Evolutionary conservation across 1,284 basidiomycete genomes (phyloP).

Genomic region (Taiwanofungus camphoratus): DNA sequence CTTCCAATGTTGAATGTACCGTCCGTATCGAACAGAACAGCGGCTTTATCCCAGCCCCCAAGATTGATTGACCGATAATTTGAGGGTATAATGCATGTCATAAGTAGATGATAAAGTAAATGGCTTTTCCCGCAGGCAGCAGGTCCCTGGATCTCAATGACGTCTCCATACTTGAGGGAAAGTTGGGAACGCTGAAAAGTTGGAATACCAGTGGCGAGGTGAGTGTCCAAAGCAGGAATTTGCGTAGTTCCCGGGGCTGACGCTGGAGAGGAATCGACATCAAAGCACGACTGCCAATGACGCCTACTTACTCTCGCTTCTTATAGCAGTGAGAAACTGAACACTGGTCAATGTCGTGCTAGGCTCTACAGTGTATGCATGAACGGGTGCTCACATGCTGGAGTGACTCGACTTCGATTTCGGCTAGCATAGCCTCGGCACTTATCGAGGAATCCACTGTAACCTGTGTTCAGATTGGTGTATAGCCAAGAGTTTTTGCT

Average conservation of each 20-base stretch:
- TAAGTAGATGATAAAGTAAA: conserved; percentile 58
- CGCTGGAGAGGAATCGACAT: conserved; percentile 11
- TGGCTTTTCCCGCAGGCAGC: conserved; percentile 71
- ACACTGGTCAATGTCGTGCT: not conserved
- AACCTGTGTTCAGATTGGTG: too few relatives aligned
- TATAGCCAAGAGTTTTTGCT: too few relatives aligned
- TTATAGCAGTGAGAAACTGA: conserved; percentile 34
- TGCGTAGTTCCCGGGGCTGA: conserved; percentile 25
- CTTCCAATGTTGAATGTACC: conserved; percentile 52
- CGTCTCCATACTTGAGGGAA: conserved; percentile 47
- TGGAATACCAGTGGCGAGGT: conserved; percentile 17
- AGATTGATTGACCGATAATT: conserved; percentile 26
- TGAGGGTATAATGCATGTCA: conserved; percentile 54
- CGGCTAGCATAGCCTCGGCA: conserved; percentile 18
- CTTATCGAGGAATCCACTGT: conserved; percentile 7
- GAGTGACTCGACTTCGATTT: conserved; percentile 38
- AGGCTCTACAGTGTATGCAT: not conserved
- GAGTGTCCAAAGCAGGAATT: conserved; percentile 30
- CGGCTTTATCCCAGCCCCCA: conserved; percentile 57
- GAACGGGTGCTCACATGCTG: conserved; percentile 32
- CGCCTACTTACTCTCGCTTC: conserved; percentile 24
- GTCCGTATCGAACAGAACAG: conserved; percentile 66
- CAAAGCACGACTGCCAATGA: not conserved
- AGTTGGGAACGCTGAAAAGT: conserved; percentile 17
- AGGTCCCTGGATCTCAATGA: conserved; percentile 72